These are phyloP conservation scores for Tardiomyces digboiensis DNA, from an alignment of 1,139 yeast species.

Conservation along the genomic window DNA sequence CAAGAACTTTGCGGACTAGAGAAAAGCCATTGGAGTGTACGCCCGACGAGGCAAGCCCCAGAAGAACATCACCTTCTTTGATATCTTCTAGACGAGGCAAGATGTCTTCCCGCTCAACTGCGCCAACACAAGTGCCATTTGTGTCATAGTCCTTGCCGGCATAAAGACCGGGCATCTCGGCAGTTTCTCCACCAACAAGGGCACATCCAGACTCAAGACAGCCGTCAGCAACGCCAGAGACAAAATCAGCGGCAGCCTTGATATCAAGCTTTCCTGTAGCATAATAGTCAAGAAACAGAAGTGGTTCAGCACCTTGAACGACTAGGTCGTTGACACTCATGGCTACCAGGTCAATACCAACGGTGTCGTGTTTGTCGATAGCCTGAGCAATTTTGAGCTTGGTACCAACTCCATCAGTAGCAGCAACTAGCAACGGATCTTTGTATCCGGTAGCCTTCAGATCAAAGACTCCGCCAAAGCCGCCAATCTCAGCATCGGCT, in stretches of 20 bases:
- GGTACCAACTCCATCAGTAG: constrained; percentile 99
- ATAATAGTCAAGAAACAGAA: constrained; percentile 90
- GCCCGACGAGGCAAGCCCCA: constrained; percentile 89
- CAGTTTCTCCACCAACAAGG: constrained; percentile 97
- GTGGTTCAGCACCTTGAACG: constrained; percentile 98
- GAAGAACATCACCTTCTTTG: constrained; percentile 68
- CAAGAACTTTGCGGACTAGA: constrained; percentile 89
- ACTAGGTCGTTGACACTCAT: constrained; percentile 98
- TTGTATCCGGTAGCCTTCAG: constrained; percentile 78
- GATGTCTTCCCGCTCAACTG: constrained; percentile 72
- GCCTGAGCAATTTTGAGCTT: constrained; percentile 92
- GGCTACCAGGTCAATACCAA: constrained; percentile 96
- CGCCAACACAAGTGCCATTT: constrained; percentile 98
- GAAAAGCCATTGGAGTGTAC: constrained; percentile 97
- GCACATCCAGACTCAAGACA: constrained; percentile 97
- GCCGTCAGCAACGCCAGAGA: constrained; percentile 93
- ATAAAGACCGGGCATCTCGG: constrained; percentile 99
- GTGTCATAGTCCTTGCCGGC: constrained; percentile 94
- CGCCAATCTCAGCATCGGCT: constrained; percentile 97
- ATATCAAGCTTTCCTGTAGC: constrained; percentile 92
- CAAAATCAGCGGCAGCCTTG: constrained; percentile 77
- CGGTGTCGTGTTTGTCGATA: constrained; percentile 83
- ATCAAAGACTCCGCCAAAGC: constrained; percentile 96
- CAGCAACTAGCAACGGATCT: constrained; percentile 82
- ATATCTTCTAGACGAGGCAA: constrained; percentile 62